These are phyloP conservation scores for Mediolabrus comicus DNA, from an alignment of 108 stramenopile genomes.

Conservation along the genomic window DNA sequence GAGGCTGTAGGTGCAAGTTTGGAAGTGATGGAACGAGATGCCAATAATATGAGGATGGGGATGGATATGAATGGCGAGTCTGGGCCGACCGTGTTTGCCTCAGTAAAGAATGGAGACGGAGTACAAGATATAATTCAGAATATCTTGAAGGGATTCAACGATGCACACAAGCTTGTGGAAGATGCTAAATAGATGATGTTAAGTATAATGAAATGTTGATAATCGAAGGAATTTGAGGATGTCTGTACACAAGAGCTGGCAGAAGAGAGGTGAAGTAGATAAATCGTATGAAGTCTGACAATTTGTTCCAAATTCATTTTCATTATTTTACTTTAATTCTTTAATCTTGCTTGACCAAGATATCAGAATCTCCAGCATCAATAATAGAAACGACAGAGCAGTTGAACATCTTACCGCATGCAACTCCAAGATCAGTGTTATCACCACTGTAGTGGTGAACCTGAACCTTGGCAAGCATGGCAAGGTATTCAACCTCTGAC, in stretches of 20 bases:
- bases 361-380: constrained; percentile 95
- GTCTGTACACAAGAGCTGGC: no score
- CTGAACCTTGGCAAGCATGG: constrained; percentile 95
- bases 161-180: constrained; percentile 30
- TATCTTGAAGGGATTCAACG: constrained; percentile 54
- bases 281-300: no score
- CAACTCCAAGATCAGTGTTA: constrained; percentile 97
- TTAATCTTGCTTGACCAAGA: constrained; percentile 73
- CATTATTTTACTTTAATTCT: constrained; percentile 8
- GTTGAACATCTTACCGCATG: constrained; percentile 97
- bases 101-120: constrained; percentile 83
- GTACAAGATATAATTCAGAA: constrained; percentile 70
- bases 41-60: constrained; percentile 80
- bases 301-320: constrained; percentile 4
- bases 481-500: constrained; percentile 98
- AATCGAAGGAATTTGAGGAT: no score
- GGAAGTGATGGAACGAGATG: constrained; percentile 93
- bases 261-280: no score
- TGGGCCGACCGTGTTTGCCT: constrained; percentile 93
- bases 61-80: constrained; percentile 19
- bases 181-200: constrained; percentile 16
- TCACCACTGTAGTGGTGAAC: constrained; percentile 97
- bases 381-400: constrained; percentile 90
- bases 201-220: no score
- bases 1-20: constrained; percentile 95